Percentiles rank a stretch among this genome's conserved stretches.
Conservation (phyloP, 257 asterid genomes). For the Solanum clarkiae region DNA sequence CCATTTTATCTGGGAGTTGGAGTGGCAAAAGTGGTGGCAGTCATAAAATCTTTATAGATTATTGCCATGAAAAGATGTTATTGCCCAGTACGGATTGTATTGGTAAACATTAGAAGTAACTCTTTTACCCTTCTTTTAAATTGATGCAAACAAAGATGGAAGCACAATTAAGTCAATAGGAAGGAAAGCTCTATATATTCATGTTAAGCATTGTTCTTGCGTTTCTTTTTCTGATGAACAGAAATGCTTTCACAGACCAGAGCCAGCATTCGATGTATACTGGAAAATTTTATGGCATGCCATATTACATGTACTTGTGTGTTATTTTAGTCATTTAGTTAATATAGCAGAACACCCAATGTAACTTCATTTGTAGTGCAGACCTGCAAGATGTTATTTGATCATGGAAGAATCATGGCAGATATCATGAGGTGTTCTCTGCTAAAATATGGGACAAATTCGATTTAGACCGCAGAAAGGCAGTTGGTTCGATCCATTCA, state of each 20-base stretch:
- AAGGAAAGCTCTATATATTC: neutral
- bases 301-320: neutral
- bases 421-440: constrained; percentile 1
- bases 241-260: neutral
- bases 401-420: constrained; percentile 9
- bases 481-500: neutral
- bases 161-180: neutral
- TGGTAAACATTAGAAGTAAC: neutral
- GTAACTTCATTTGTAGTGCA: constrained; percentile 10
- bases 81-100: neutral
- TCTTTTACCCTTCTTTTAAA: neutral
- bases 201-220: neutral
- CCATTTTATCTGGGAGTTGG: neutral
- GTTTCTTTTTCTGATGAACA: neutral
- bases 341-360: neutral
- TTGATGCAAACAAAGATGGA: neutral
- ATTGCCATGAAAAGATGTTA: neutral
- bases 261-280: neutral
- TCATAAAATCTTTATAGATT: neutral
- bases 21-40: neutral
- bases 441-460: constrained; percentile 1
- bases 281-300: neutral
- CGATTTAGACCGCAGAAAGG: constrained; percentile 5
- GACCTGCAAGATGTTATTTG: constrained; percentile 9
- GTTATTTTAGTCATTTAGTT: neutral